Evolutionary conservation across 1,284 basidiomycete genomes (phyloP).

Genomic region (Moesziomyces aphidis): DNA sequence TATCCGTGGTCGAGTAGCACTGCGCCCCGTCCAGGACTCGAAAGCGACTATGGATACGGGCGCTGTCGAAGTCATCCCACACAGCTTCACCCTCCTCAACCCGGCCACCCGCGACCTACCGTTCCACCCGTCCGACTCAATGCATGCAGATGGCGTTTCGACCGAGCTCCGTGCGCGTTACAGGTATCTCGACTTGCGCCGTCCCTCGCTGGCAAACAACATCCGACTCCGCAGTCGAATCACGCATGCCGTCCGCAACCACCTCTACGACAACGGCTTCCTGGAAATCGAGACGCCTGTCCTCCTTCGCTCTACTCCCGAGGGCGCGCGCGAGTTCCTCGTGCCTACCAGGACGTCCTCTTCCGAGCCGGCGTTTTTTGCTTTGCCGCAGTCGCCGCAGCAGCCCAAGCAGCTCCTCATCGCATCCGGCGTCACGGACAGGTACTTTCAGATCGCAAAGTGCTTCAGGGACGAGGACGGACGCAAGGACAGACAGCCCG

Average conservation of each 20-base stretch:
- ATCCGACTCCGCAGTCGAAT: slow-evolving; percentile 82
- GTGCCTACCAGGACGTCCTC: slow-evolving; percentile 79
- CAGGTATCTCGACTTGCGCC: slow-evolving; percentile 87
- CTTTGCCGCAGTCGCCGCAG: slow-evolving; percentile 92
- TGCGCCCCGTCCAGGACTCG: slow-evolving; percentile 39
- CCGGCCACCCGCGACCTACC: slow-evolving; percentile 78
- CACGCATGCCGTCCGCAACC: slow-evolving; percentile 79
- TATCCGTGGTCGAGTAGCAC: slow-evolving; percentile 37
- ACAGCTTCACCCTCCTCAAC: slow-evolving; percentile 80
- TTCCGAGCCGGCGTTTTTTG: slow-evolving; percentile 79
- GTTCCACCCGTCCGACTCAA: slow-evolving; percentile 80
- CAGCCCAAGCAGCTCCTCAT: slow-evolving; percentile 95
- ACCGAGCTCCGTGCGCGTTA: slow-evolving; percentile 77
- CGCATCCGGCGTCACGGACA: slow-evolving; percentile 87
- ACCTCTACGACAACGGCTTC: slow-evolving; percentile 81
- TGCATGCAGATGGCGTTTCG: slow-evolving; percentile 76
- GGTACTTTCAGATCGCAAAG: slow-evolving; percentile 90
- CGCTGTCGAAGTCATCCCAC: slow-evolving; percentile 82
- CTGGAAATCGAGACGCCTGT: slow-evolving; percentile 93
- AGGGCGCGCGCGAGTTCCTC: slow-evolving; percentile 93
- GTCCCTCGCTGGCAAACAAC: slow-evolving; percentile 79
- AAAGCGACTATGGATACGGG: slow-evolving; percentile 71
- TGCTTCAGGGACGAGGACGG: slow-evolving; percentile 97
- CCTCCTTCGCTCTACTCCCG: slow-evolving; percentile 90
- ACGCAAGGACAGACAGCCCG: slow-evolving; percentile 91